Evolutionary conservation across 2,329 filamentous ascomycete genomes (phyloP).

Genomic region (Fusarium devonianum): DNA sequence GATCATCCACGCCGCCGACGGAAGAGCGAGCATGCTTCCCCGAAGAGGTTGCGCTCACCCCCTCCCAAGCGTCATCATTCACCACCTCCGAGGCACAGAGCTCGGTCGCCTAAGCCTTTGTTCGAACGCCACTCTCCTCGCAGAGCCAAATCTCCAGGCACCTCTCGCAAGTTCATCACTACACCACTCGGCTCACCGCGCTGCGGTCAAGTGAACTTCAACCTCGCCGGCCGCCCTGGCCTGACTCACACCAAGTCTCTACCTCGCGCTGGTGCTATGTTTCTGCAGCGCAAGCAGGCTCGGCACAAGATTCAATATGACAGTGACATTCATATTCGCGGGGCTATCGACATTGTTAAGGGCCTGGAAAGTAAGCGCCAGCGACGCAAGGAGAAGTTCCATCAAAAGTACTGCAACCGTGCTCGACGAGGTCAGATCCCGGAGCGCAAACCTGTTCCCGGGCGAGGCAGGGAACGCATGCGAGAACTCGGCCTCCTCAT

Average conservation of each 20-base stretch:
- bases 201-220: slow-evolving; percentile 49
- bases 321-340: slow-evolving; percentile 74
- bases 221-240: slow-evolving; percentile 64
- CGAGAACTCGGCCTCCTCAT: slow-evolving; percentile 80
- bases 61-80: slow-evolving; percentile 48
- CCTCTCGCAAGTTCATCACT: slow-evolving; percentile 61
- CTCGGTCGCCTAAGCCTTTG: slow-evolving; percentile 60
- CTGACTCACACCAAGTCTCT: slow-evolving; percentile 85
- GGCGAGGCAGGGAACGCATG: slow-evolving; percentile 93
- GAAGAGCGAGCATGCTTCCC: slow-evolving; percentile 58
- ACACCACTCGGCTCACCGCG: slow-evolving; percentile 52
- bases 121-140: slow-evolving; percentile 75
- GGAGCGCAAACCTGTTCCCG: slow-evolving; percentile 74
- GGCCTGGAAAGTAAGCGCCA: slow-evolving; percentile 94
- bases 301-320: slow-evolving; percentile 47
- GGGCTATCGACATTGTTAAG: slow-evolving; percentile 97
- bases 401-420: slow-evolving; percentile 87
- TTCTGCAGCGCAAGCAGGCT: slow-evolving; percentile 60
- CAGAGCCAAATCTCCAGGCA: slow-evolving; percentile 74
- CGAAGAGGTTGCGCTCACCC: slow-evolving; percentile 55
- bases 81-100: slow-evolving; percentile 55
- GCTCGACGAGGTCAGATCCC: slow-evolving; percentile 71
- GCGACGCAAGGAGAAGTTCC: slow-evolving; percentile 90
- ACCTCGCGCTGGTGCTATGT: slow-evolving; percentile 78
- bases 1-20: slow-evolving; percentile 58